Conservation (phyloP, 441 rosid species). For the Bruguiera hainesii region DNA sequence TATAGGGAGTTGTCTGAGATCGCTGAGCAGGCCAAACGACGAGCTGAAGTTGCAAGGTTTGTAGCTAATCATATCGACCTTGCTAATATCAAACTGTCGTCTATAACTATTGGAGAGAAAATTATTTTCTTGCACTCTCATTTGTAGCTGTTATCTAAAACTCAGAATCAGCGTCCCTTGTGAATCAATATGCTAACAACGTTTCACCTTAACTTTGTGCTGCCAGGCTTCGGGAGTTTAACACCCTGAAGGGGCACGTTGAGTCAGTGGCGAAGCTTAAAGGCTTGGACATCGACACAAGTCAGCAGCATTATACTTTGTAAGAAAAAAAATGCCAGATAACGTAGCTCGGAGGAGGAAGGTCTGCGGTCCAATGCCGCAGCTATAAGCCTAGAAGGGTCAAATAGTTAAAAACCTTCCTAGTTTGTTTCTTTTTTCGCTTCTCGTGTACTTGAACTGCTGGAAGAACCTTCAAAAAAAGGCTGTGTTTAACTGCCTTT, state of each 20-base stretch:
- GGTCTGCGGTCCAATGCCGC: not conserved
- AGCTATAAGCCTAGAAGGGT: slow-evolving; percentile 14
- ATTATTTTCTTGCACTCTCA: not conserved
- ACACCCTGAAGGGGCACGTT: slow-evolving; percentile 91
- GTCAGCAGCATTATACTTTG: slow-evolving; percentile 92
- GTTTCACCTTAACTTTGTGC: no score
- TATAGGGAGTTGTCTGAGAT: slow-evolving; percentile 87
- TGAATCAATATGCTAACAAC: not conserved
- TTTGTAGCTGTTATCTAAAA: not conserved
- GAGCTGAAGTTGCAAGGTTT: slow-evolving; percentile 93
- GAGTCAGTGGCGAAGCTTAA: slow-evolving; percentile 96
- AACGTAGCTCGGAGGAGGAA: not conserved
- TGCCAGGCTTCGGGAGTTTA: slow-evolving; percentile 85
- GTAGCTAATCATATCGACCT: not conserved
- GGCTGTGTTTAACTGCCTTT: slow-evolving; percentile 21
- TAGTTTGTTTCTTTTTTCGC: slow-evolving; percentile 20
- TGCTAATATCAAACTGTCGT: not conserved
- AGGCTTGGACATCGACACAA: slow-evolving; percentile 89
- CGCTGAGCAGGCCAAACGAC: slow-evolving; percentile 92
- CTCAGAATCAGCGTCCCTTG: not conserved
- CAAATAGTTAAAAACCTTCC: slow-evolving; percentile 18
- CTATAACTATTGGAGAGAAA: no score
- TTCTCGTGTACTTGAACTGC: slow-evolving; percentile 16
- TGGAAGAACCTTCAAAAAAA: slow-evolving; percentile 11
- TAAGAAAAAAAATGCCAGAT: slow-evolving; percentile 23